Conservation (phyloP, 2,329 filamentous ascomycete genomes). For the Xylariaceae sp. region DNA sequence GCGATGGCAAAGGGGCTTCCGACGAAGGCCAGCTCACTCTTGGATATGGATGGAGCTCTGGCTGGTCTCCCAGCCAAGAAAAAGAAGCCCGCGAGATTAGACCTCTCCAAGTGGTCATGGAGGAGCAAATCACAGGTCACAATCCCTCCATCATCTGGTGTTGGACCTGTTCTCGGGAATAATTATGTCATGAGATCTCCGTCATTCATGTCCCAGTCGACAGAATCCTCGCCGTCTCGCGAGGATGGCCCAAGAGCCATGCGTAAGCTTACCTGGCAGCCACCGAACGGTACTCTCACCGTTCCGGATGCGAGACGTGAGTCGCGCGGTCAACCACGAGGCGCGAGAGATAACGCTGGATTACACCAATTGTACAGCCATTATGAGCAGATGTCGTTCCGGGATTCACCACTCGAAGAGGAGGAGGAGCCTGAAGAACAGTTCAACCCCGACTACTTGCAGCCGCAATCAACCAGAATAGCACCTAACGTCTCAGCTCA, state of each 20-base stretch:
- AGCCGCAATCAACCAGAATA: constrained; percentile 11
- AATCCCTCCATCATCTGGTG: constrained; percentile 7
- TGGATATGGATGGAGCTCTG: constrained; percentile 40
- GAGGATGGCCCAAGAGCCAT: constrained; percentile 7
- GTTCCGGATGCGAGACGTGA: no score
- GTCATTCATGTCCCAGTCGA: constrained; percentile 34
- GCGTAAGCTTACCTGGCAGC: constrained; percentile 10
- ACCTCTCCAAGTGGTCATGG: constrained; percentile 41
- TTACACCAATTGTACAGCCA: constrained; percentile 52
- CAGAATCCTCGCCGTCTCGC: constrained; percentile 7
- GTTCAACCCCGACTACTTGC: constrained; percentile 5
- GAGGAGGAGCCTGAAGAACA: constrained; percentile 10
- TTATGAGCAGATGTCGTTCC: constrained; percentile 53
- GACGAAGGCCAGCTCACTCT: constrained; percentile 40
- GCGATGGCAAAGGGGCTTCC: constrained; percentile 55
- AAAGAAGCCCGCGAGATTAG: constrained; percentile 45
- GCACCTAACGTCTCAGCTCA: constrained; percentile 16
- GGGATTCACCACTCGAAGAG: constrained; percentile 29
- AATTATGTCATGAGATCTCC: constrained; percentile 38
- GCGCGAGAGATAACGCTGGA: constrained; percentile 31
- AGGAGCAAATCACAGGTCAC: constrained; percentile 30
- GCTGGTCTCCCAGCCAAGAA: constrained; percentile 33
- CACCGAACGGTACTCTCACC: not conserved
- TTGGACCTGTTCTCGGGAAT: constrained; percentile 30
- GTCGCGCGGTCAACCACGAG: constrained; percentile 21